Evolutionary conservation across 805 yeast genomes (phyloP).

Genomic region (Wickerhamiella musiphila): DNA sequence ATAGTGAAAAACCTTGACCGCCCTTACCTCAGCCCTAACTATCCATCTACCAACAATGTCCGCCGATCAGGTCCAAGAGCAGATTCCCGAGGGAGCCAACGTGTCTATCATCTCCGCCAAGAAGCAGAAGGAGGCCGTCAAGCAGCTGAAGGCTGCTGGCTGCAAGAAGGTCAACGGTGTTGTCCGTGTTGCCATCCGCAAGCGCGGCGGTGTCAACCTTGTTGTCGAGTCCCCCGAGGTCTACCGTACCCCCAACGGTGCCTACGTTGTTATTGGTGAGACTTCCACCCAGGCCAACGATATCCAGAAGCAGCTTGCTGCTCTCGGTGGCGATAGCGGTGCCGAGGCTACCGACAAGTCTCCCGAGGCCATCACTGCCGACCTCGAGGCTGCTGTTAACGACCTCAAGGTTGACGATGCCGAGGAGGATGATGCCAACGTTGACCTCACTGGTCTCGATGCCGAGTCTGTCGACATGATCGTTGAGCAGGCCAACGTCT

Average conservation of each 20-base stretch:
- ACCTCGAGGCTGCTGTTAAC: conserved; percentile 21
- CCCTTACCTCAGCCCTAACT: neutral
- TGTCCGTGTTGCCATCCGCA: conserved; percentile 88
- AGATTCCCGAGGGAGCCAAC: conserved; percentile 51
- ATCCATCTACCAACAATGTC: conserved; percentile 4
- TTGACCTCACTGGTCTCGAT: conserved; percentile 73
- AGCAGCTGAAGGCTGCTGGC: conserved; percentile 69
- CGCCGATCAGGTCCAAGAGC: conserved; percentile 30
- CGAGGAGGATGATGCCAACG: conserved; percentile 51
- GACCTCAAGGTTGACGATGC: conserved; percentile 20
- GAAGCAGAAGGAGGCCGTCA: conserved; percentile 95
- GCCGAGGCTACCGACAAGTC: conserved; percentile 26
- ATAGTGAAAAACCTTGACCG: neutral
- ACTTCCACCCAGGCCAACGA: conserved; percentile 74
- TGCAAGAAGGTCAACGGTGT: conserved; percentile 84
- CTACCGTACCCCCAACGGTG: conserved; percentile 81
- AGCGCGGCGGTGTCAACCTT: conserved; percentile 76
- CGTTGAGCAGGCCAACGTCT: conserved; percentile 77
- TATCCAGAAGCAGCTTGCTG: conserved; percentile 60
- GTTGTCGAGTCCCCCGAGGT: conserved; percentile 93
- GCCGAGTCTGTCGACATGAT: conserved; percentile 71
- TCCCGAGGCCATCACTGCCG: conserved; percentile 18
- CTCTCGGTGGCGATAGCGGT: conserved; percentile 23
- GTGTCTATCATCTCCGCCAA: conserved; percentile 69
- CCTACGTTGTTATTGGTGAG: conserved; percentile 94